Base-by-base conservation (phyloP, 768 basidiomycete genomes). In the Termitomyces sp. region DNA sequence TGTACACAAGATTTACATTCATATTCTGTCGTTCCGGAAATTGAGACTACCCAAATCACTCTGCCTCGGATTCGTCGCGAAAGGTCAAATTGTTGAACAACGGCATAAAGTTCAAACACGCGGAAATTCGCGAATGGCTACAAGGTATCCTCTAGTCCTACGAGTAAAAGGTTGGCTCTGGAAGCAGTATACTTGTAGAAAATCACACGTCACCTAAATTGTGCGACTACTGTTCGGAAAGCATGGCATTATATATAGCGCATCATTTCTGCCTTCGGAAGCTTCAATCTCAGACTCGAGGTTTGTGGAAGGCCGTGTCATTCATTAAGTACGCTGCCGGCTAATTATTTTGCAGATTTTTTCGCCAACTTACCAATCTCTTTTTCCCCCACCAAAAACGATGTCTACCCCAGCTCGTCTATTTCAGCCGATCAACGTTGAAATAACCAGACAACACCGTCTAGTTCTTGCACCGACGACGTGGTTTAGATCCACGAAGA, bases 371-470 rank as follows among this genome's bases (percentile, higher is more conserved):
- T 43, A 6, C 19, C 9, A 19, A 14, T 19, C 4, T 31, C 9
- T 34, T 7, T 6, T 5, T 27, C 25, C 25, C 25, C 17, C n/a
- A 8, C 14, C 31, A 14, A 27, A 19, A 40, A 25, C 25, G 23
- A 56, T 56, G 55, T 19, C 35, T 55, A 37, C 32, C 9, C 38
- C 45, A 5, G 47, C 57, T 19, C 60, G 53, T 16, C 74, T 80
- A n/a, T 80, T 80, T 63, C 71, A 71, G 44, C 75, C 77, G 4
- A 65, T 70, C 52, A 60, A 67, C 35, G 64, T 81, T 9, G 80
- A 80, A 29, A 43, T 60, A 1, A 31, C 73, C 10, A 46, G 49
- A 6, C 51, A 65, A 40, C 82, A 83, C 67, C 75, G 81, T 2
- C 68, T 82, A 25, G 77, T 79, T 4, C 71, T 82, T 38, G 75